phyloP scores from a whole-genome alignment of 495 filamentous ascomycete species.

The Penicillium soppii region DNA sequence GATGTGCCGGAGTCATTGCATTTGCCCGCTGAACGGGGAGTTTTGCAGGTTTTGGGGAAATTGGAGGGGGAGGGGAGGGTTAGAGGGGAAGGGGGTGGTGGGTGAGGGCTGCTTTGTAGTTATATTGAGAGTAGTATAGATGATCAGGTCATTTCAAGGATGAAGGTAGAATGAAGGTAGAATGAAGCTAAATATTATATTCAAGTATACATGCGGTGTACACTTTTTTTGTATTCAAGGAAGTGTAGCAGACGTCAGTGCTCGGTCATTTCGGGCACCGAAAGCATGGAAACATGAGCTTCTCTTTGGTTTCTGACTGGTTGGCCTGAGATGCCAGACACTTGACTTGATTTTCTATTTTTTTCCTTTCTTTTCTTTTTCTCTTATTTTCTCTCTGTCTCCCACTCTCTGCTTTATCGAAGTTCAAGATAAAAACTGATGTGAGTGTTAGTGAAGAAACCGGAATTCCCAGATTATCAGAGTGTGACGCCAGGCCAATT shows the following conservation, averaged over 20 bases:
- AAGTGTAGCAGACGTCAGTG: constrained; percentile 11
- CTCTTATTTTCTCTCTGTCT: background rate
- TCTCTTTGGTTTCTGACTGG: constrained; percentile 4
- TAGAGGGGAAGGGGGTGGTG: constrained; percentile 56
- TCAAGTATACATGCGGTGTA: too few relatives aligned
- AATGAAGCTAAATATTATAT: too few relatives aligned
- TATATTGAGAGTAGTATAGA: background rate
- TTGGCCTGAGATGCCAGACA: constrained; percentile 6
- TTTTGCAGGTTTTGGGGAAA: constrained; percentile 68
- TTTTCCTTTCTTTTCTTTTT: background rate
- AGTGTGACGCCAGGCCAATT: constrained; percentile 9
- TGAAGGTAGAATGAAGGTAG: too few relatives aligned
- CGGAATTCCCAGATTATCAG: constrained; percentile 16
- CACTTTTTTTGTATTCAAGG: too few relatives aligned
- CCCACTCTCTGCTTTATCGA: constrained; percentile 8
- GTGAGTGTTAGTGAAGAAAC: constrained; percentile 26
- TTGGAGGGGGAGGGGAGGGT: constrained; percentile 62
- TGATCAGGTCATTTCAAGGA: too few relatives aligned
- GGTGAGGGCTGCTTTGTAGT: constrained; percentile 31
- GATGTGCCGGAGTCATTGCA: constrained; percentile 76
- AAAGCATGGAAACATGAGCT: background rate
- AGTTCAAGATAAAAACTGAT: too few relatives aligned
- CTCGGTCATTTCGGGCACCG: constrained; percentile 13
- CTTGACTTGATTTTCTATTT: too few relatives aligned
- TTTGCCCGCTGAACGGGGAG: constrained; percentile 65